A percentile compares a stretch with the other conserved stretches of the same genome.
Conservation (phyloP, 2,329 filamentous ascomycete genomes). For the Penicillium janthinellum region DNA sequence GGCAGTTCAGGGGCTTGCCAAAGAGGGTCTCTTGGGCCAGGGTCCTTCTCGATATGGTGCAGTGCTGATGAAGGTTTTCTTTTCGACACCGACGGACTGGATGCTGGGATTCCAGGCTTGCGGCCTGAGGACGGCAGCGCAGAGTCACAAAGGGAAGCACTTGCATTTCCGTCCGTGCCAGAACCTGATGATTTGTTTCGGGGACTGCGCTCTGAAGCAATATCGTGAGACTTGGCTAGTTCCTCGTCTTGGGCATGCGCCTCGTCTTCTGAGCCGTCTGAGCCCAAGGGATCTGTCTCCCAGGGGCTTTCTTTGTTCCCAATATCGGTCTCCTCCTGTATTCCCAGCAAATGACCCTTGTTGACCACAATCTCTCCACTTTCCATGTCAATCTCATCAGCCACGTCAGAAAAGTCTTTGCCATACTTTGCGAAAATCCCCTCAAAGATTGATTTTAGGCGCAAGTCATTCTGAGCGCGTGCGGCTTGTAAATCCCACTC, state of each 20-base stretch:
- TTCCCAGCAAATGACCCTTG: constrained; percentile 77
- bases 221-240: not conserved
- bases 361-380: constrained; percentile 84
- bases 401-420: constrained; percentile 77
- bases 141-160: not conserved
- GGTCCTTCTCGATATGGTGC: constrained; percentile 5
- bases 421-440: constrained; percentile 87
- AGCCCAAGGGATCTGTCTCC: constrained; percentile 22
- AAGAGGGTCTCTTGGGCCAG: constrained; percentile 19
- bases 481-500: constrained; percentile 62
- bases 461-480: constrained; percentile 67
- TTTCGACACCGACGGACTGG: constrained; percentile 5
- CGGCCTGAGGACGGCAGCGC: constrained; percentile 6
- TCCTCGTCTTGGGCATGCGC: not conserved
- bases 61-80: not conserved
- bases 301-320: constrained; percentile 33
- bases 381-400: constrained; percentile 84
- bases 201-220: not conserved
- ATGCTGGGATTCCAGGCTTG: constrained; percentile 8
- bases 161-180: constrained; percentile 1
- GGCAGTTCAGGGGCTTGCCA: constrained; percentile 28
- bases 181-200: not conserved
- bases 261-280: constrained; percentile 17
- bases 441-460: constrained; percentile 82
- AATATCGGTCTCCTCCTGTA: constrained; percentile 60